Evolutionary conservation across 148 eudicot genomes (phyloP).

Genomic region (Silene uniflora): DNA sequence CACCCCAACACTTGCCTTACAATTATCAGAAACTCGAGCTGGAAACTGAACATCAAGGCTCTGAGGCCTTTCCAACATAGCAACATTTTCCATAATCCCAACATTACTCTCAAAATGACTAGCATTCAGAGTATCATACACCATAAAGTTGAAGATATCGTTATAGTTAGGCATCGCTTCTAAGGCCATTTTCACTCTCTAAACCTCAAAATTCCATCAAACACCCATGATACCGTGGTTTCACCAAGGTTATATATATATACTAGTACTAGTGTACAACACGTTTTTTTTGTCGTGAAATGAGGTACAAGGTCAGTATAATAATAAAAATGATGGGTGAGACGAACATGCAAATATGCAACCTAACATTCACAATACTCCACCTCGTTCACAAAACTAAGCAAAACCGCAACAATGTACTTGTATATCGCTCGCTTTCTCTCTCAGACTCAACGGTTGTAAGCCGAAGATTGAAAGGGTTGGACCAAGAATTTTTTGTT

Average conservation of each 20-base stretch:
- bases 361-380: not conserved
- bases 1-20: constrained; percentile 24
- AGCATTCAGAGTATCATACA: constrained; percentile 46
- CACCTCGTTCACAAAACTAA: not conserved
- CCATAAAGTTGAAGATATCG: constrained; percentile 57
- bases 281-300: too few species aligned
- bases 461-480: constrained; percentile 18
- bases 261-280: not conserved
- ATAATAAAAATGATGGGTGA: not conserved
- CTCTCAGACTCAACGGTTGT: constrained; percentile 18
- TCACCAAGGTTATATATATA: too few species aligned
- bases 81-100: constrained; percentile 9
- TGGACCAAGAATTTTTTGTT: constrained; percentile 21
- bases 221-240: not conserved
- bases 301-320: not conserved
- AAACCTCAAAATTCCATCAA: constrained; percentile 15
- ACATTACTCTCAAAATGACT: constrained; percentile 18
- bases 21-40: not conserved
- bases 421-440: not conserved
- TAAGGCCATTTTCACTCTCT: constrained; percentile 43
- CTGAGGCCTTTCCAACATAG: constrained; percentile 9
- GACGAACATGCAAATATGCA: not conserved
- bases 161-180: constrained; percentile 61
- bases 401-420: not conserved
- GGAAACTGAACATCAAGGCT: constrained; percentile 14